Evolutionary conservation across 176 grass and related monocot species (phyloP).

Genomic region (Cenchrus purpureus): DNA sequence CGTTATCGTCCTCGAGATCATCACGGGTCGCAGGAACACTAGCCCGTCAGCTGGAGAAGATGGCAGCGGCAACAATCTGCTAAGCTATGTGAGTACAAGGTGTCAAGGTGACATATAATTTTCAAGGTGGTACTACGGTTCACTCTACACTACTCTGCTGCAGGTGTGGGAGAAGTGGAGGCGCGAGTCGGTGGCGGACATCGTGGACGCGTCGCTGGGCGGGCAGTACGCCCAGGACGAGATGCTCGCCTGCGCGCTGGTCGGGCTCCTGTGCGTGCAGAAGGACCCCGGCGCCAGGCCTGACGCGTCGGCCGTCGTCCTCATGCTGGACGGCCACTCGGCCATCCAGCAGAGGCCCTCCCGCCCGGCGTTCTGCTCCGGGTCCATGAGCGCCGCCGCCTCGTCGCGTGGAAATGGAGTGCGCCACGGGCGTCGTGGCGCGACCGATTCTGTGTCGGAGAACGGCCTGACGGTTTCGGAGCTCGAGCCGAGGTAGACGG

Average conservation of each 20-base stretch:
- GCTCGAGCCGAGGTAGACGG: slow-evolving; percentile 20
- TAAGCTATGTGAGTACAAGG: slow-evolving; percentile 15
- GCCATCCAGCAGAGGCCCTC: background rate
- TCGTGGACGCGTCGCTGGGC: slow-evolving; percentile 26
- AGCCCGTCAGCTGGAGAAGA: background rate
- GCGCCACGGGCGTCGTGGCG: background rate
- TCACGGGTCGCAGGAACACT: slow-evolving; percentile 16
- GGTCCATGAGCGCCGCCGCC: background rate
- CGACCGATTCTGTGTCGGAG: background rate
- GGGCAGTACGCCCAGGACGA: background rate
- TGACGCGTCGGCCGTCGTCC: slow-evolving; percentile 27
- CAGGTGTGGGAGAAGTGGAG: slow-evolving; percentile 49
- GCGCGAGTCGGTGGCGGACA: background rate
- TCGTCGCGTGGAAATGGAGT: background rate
- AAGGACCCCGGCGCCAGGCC: slow-evolving; percentile 29
- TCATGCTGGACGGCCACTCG: slow-evolving; percentile 13
- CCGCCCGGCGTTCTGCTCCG: slow-evolving; percentile 40
- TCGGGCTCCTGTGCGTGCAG: slow-evolving; percentile 45
- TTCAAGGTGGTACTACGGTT: too few species aligned
- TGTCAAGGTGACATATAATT: background rate
- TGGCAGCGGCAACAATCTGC: background rate
- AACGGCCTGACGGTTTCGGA: slow-evolving; percentile 31
- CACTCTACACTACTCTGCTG: background rate
- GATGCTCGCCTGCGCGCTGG: slow-evolving; percentile 39
- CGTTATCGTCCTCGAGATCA: slow-evolving; percentile 32